phyloP scores from a whole-genome alignment of 805 yeast genomes.

The Lachancea nothofagi region DNA sequence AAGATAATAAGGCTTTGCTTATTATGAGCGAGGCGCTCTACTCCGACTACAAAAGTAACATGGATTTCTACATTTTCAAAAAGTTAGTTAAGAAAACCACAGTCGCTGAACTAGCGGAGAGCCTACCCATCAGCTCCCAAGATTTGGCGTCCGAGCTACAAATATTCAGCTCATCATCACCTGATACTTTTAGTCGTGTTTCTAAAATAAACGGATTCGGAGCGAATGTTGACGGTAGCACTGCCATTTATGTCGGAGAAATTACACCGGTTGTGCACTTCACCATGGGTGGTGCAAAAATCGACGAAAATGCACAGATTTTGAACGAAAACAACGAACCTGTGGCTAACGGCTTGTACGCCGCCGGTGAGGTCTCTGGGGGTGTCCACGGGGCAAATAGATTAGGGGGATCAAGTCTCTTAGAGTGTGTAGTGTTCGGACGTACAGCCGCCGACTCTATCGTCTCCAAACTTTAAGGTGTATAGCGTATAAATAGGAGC shows the following conservation, averaged over 20 bases:
- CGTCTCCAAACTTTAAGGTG: constrained; percentile 13
- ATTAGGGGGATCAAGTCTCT: constrained; percentile 51
- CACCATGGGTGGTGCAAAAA: constrained; percentile 63
- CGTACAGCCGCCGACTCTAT: constrained; percentile 42
- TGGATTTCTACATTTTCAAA: constrained; percentile 46
- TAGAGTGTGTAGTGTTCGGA: constrained; percentile 60
- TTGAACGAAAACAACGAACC: constrained; percentile 30
- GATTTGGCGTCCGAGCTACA: constrained; percentile 25
- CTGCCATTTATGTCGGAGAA: constrained; percentile 42
- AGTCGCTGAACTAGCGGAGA: constrained; percentile 28
- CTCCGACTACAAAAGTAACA: constrained; percentile 41
- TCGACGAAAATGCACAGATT: constrained; percentile 44
- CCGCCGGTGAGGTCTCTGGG: constrained; percentile 64
- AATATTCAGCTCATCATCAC: constrained; percentile 18
- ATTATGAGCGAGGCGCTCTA: constrained; percentile 42
- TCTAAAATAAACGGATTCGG: constrained; percentile 33
- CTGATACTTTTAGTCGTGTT: constrained; percentile 36
- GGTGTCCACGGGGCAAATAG: constrained; percentile 64
- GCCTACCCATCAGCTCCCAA: constrained; percentile 21
- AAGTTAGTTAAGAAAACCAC: constrained; percentile 32
- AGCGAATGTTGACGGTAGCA: constrained; percentile 18
- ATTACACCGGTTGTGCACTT: constrained; percentile 61
- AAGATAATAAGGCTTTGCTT: constrained; percentile 31
- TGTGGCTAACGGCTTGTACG: constrained; percentile 45
- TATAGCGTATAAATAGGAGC: no score